A percentile compares a stretch with the other conserved stretches of the same genome.
These are phyloP conservation scores for Plasmodium falciparum DNA, from an alignment of 169 alveolate genomes.

Conservation along the genomic window DNA sequence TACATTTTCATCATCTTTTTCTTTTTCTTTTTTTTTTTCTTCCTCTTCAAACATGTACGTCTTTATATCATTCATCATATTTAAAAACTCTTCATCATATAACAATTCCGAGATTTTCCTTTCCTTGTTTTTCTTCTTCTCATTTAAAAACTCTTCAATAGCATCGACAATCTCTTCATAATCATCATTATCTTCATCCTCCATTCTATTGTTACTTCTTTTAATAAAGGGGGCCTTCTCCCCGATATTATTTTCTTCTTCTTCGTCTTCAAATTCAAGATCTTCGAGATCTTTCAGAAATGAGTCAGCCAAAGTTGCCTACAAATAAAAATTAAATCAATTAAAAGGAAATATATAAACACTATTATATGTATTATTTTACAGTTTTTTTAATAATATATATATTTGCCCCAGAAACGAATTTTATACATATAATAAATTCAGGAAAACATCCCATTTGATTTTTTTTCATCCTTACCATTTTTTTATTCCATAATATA, in stretches of 20 bases:
- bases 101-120: constrained; percentile 74
- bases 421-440: no score
- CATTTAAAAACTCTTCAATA: constrained; percentile 82
- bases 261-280: constrained; percentile 77
- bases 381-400: no score
- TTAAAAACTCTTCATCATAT: constrained; percentile 34
- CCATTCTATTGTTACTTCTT: constrained; percentile 10
- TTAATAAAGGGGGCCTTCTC: neutral
- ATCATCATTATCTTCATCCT: constrained; percentile 78
- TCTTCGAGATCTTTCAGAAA: constrained; percentile 85
- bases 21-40: neutral
- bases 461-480: no score
- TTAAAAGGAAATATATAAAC: neutral
- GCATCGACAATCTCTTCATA: constrained; percentile 86
- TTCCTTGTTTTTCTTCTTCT: constrained; percentile 76
- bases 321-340: neutral
- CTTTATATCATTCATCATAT: constrained; percentile 35
- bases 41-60: constrained; percentile 41
- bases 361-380: no score
- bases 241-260: neutral
- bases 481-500: no score
- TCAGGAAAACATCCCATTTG: no score
- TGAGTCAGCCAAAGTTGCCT: constrained; percentile 86
- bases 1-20: constrained; percentile 13
- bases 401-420: no score